Evolutionary conservation across 2,329 filamentous ascomycete species (phyloP), one percentile per base, ranked within the genome.

Genomic region (Bipolaris zeicola): DNA sequence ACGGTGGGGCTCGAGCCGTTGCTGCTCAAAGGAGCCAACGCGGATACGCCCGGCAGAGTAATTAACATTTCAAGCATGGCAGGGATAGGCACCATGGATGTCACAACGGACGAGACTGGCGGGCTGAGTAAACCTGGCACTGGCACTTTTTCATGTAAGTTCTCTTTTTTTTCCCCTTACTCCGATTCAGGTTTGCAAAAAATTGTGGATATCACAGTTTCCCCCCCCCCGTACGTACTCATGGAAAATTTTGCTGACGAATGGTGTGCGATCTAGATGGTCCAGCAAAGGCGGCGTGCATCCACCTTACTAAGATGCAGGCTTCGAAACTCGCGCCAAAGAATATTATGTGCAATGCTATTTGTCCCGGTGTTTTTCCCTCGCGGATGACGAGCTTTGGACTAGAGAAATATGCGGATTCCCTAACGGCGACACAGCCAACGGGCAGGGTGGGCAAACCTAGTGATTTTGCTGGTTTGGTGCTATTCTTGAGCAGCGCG

Each of bases 361-460:
- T 79, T 45, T 78, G 76, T 59, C 77, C 74, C 0, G 77, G 77
- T n/a, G 76, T 78, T 13, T 84, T 84, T 61, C 76, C 82, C 42
- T 81, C 79, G 28, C 81, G 82, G 44, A 84, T 84, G 82, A 83
- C 83, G 61, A 78, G 76, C n/a, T 82, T 80, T 31, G 83, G 82
- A 0, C 71, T 86, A 43, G 70, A 81, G 31, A 78, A 80, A 51
- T 83, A 78, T 52, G 76, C 77, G 48, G 81, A 84, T 38, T 74
- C 75, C 1, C 76, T 86, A 18, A 76, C 80, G 41, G 62, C 73
- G 0, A 72, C 75, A 6, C 80, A 82, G 68, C 80, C 80, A 1
- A 79, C 76, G 10, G 80, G 80, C 1, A 66, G 80, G 14, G 74
- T 82, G 31, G 80, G 80, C 3, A 80, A 78, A 62, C 79, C 80